Base-by-base conservation (phyloP, 2,329 filamentous ascomycete genomes). In the Alternaria brassicicola region DNA sequence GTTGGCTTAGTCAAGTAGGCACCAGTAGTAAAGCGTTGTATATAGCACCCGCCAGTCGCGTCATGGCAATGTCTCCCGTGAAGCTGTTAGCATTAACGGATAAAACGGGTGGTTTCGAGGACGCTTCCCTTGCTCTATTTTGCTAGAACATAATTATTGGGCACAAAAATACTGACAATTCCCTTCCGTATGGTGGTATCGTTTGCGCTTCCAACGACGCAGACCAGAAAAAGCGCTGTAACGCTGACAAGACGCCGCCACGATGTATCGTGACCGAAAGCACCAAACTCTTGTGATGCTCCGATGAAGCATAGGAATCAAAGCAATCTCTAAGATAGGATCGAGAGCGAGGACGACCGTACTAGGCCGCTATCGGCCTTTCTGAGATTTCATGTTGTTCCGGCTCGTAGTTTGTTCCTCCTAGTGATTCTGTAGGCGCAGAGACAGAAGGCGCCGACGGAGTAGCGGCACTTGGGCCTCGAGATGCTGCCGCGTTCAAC, bases 401-500 rank as follows among this genome's bases (percentile, higher is more conserved):
- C 4, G 82, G 83, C 42, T 77, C 75, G 63, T 79, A 79, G 55
- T 70, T 77, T 25, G 77, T 79, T 59, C 78, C 77, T 7, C 78
- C 78, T 13, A 79, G 63, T 78, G 78, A 77, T 39, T 64, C 76
- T 0, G 73, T 63, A 3, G 66, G 61, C 10, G 63, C 67, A n/a
- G 70, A 62, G 4, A 66, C 53, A 65, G 78, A 55, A 23, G 73
- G 65, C 9, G 72, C 66, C n/a, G 69, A 62, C 19, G 79, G 74
- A 19, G 82, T 73, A 26, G 80, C 75, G 45, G 84, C 79, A 58
- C 78, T 65, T 9, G 63, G 55, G 2, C 57, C 64, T 42, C 74
- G 84, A 31, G 82, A 83, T 15, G 90, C 89, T 3, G 93, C 92
- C n/a, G 92, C 90, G 76, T 95, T 91, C 51, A 99, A 82, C 64